Conservation (phyloP, 1,284 basidiomycete genomes). For the Apiotrichum domesticum region DNA sequence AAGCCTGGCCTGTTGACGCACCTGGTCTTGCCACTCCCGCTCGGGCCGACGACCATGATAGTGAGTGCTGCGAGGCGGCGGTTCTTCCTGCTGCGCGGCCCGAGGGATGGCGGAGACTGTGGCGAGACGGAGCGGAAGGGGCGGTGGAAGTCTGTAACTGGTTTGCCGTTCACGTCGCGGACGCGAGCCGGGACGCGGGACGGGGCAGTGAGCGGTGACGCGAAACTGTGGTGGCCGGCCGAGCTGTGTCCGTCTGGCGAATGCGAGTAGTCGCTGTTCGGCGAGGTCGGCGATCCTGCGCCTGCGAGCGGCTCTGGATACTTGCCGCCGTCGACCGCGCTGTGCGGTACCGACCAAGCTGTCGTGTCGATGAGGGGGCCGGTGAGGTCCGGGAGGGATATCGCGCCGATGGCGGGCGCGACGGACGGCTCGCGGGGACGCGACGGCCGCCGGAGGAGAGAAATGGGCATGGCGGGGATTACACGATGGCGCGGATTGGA, state of each 20-base stretch:
- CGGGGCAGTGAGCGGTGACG: neutral
- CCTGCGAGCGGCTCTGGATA: neutral
- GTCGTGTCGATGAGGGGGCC: constrained; percentile 33
- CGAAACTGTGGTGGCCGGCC: neutral
- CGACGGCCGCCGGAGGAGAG: constrained; percentile 10
- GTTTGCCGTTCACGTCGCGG: constrained; percentile 3
- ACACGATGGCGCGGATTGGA: neutral
- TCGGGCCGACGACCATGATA: constrained; percentile 36
- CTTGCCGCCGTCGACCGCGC: neutral
- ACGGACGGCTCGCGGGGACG: constrained; percentile 6
- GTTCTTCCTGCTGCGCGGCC: constrained; percentile 10
- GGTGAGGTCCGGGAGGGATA: constrained; percentile 36
- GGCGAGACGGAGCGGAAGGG: constrained; percentile 25
- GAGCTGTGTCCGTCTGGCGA: neutral
- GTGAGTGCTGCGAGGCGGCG: constrained; percentile 27
- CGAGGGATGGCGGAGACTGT: neutral
- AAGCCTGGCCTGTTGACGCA: constrained; percentile 6
- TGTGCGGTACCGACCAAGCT: constrained; percentile 15
- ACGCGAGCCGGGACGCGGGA: constrained; percentile 8
- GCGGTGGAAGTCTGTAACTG: constrained; percentile 27
- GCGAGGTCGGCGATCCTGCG: neutral
- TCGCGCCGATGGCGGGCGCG: constrained; percentile 20
- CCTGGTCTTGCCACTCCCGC: constrained; percentile 39
- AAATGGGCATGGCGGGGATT: constrained; percentile 12
- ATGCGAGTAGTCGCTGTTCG: neutral